Evolutionary conservation across 345 rosid genomes (phyloP).

Genomic region (Sonneratia alba): DNA sequence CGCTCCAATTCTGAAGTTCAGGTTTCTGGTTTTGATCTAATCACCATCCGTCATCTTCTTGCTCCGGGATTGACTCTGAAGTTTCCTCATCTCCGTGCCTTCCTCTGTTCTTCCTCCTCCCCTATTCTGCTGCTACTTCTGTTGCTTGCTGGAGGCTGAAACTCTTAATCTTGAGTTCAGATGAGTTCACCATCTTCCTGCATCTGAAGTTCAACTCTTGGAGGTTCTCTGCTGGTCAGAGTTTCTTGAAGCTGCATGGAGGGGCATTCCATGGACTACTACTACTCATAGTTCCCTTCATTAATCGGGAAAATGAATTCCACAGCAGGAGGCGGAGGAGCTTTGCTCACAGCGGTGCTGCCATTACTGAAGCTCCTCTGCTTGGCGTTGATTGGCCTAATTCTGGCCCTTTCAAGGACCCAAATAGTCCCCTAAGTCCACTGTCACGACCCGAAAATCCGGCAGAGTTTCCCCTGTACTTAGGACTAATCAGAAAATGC

Average conservation of each 20-base stretch:
- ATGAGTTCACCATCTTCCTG: neutral
- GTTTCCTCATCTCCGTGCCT: neutral
- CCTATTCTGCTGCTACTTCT: neutral
- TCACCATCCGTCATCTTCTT: neutral
- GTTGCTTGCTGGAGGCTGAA: neutral
- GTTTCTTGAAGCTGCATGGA: too few relatives aligned
- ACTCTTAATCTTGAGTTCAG: neutral
- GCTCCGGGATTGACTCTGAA: neutral
- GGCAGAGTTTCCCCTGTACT: too few relatives aligned
- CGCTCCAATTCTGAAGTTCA: too few relatives aligned
- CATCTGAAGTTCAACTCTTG: neutral
- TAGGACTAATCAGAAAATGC: too few relatives aligned
- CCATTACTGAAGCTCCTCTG: constrained; percentile 74
- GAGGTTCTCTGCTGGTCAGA: neutral
- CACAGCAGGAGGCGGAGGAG: constrained; percentile 11
- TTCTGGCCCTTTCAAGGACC: constrained; percentile 64
- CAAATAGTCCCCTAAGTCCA: constrained; percentile 54
- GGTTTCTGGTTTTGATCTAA: too few relatives aligned
- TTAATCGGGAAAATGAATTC: neutral
- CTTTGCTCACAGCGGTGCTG: constrained; percentile 43
- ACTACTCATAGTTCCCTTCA: neutral
- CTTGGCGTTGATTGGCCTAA: constrained; percentile 58
- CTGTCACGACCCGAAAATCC: too few relatives aligned
- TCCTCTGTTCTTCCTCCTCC: neutral
- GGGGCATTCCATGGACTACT: neutral